Evolutionary conservation across 768 basidiomycete species (phyloP).

Genomic region (Termitomyces sp.): DNA sequence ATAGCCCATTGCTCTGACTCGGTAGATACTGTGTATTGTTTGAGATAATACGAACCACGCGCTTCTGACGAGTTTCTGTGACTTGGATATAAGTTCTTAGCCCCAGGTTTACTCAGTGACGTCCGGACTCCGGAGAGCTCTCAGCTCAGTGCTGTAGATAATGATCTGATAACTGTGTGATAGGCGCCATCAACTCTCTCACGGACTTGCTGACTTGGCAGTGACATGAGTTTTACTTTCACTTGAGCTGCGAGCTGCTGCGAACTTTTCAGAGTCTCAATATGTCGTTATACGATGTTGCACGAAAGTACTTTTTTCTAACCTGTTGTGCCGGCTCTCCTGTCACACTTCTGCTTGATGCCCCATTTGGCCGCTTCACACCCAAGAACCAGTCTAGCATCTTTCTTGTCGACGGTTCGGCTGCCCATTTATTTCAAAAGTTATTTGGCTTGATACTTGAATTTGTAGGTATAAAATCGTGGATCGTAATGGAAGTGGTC

Average conservation of each 20-base stretch:
- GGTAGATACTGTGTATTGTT: too few species aligned
- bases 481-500: slow-evolving; percentile 77
- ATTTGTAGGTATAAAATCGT: slow-evolving; percentile 38
- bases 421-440: neutral
- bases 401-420: slow-evolving; percentile 57
- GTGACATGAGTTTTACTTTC: too few species aligned
- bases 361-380: slow-evolving; percentile 62
- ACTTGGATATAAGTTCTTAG: too few species aligned
- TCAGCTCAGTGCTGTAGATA: too few species aligned
- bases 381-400: slow-evolving; percentile 35
- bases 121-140: too few species aligned
- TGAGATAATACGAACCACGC: too few species aligned
- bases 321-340: neutral
- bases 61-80: too few species aligned
- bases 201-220: too few species aligned
- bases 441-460: neutral
- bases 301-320: slow-evolving; percentile 13
- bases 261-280: neutral
- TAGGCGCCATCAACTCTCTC: too few species aligned
- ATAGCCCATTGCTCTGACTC: too few species aligned
- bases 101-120: too few species aligned
- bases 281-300: slow-evolving; percentile 9
- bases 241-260: neutral
- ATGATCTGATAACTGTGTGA: too few species aligned
- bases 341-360: slow-evolving; percentile 48